phyloP scores from a whole-genome alignment of 2,329 filamentous ascomycete species.

The Achaetomium macrosporum region DNA sequence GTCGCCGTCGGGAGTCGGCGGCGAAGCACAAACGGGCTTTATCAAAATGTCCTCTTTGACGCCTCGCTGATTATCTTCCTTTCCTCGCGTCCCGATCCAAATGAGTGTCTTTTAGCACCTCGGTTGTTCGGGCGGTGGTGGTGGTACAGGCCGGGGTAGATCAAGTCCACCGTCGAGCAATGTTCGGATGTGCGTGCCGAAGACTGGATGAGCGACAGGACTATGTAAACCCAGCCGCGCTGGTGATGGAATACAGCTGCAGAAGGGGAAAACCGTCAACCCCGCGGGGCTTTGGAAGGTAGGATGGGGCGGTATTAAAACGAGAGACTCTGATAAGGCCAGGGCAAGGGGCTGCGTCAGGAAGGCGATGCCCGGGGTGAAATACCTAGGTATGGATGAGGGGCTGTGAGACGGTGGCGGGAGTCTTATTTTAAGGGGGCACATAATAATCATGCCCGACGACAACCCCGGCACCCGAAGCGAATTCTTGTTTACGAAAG shows the following conservation, averaged over 20 bases:
- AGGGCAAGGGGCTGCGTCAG: slow-evolving; percentile 1
- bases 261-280: not conserved
- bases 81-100: not conserved
- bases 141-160: not conserved
- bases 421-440: slow-evolving; percentile 20
- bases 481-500: slow-evolving; percentile 31
- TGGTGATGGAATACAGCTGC: not conserved
- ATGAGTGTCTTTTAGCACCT: not conserved
- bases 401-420: slow-evolving; percentile 23
- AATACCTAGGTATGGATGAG: slow-evolving; percentile 14
- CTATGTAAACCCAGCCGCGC: no score
- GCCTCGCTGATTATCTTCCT: not conserved
- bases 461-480: slow-evolving; percentile 5
- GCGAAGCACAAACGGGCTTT: not conserved
- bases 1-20: not conserved
- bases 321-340: slow-evolving; percentile 4
- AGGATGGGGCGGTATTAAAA: not conserved
- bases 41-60: no score
- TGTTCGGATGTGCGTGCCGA: slow-evolving; percentile 5
- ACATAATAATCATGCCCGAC: slow-evolving; percentile 3
- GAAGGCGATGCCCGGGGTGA: slow-evolving; percentile 12
- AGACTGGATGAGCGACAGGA: not conserved
- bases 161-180: not conserved
- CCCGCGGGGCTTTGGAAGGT: not conserved
- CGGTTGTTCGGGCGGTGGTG: not conserved